Evolutionary conservation across 495 filamentous ascomycete species (phyloP), one percentile per base, ranked within the genome.

Genomic region (Hapsidospora chrysogenum): DNA sequence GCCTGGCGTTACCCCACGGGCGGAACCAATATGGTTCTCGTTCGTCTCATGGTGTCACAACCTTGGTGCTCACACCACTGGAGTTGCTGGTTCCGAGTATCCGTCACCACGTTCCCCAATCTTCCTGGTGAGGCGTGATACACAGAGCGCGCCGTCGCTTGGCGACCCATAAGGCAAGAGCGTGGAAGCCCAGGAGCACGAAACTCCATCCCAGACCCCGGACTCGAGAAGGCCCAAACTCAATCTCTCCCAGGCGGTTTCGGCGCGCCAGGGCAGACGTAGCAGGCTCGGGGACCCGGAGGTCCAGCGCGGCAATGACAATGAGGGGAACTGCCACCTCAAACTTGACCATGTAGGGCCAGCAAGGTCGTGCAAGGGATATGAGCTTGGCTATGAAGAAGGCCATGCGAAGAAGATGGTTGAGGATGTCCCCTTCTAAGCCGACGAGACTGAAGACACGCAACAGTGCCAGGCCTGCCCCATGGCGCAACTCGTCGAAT

Each of bases 321-420:
- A 64, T 37, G 2, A 64, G 38, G 3, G 47, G 50, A n/a, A 37
- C 42, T 18, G 57, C 43, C 10, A 59, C 36, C 10, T 48, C 43
- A 37, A 53, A 38, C 17, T 36, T 54, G 11, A 51, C 44, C 29
- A 48, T 58, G 32, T 59, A 66, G 0, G 63, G 63, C 57, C 58
- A 66, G 33, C 63, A 66, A 7, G 44, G 33, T 37, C 50, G 55
- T 4, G 50, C 43, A 10, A 66, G 32, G n/a, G 54, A 57, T 16
- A 51, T 17, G 5, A 65, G 41, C 47, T 66, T 66, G 15, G 47
- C 21, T 1, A 47, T 46, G 17, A 66, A 57, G 10, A 61, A 33
- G 7, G 32, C 35, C 32, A 65, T 37, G 20, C 53, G 51, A 17
- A 54, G 22, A 28, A 52, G 17, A 6, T 49, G 47, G n/a, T 37